Evolutionary conservation across 768 basidiomycete species (phyloP).

Genomic region (Rossbeevera mucosa): DNA sequence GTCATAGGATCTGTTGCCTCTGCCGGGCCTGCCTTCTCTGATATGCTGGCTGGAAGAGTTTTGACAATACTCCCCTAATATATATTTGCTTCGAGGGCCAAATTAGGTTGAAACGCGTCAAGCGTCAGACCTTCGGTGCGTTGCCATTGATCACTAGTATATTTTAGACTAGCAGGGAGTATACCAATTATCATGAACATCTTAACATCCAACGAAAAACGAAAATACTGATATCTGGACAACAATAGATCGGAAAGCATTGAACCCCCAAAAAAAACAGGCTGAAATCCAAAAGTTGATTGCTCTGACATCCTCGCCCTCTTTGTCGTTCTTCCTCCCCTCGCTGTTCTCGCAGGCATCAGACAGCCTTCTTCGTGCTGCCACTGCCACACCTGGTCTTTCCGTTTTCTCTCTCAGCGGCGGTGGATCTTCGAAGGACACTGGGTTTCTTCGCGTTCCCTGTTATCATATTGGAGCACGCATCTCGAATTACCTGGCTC

Average conservation of each 20-base stretch:
- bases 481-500: conserved; percentile 16
- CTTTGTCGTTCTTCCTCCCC: conserved; percentile 38
- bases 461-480: conserved; percentile 1
- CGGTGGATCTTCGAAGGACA: conserved; percentile 16
- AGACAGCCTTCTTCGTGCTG: conserved; percentile 36
- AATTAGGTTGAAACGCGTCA: too few relatives aligned
- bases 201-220: conserved; percentile 12
- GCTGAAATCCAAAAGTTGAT: neutral
- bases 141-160: too few relatives aligned
- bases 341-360: conserved; percentile 74
- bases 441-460: conserved; percentile 22
- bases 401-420: neutral
- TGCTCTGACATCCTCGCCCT: conserved; percentile 7
- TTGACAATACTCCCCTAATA: neutral
- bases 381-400: neutral
- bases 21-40: neutral
- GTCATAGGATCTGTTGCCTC: neutral
- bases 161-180: too few relatives aligned
- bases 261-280: neutral
- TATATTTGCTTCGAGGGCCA: too few relatives aligned
- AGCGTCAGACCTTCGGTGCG: too few relatives aligned
- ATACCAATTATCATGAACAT: too few relatives aligned
- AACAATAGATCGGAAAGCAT: conserved; percentile 3
- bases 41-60: neutral
- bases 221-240: conserved; percentile 4